phyloP scores from a whole-genome alignment of 108 stramenopile species.

The Cyclotella kingstonii region DNA sequence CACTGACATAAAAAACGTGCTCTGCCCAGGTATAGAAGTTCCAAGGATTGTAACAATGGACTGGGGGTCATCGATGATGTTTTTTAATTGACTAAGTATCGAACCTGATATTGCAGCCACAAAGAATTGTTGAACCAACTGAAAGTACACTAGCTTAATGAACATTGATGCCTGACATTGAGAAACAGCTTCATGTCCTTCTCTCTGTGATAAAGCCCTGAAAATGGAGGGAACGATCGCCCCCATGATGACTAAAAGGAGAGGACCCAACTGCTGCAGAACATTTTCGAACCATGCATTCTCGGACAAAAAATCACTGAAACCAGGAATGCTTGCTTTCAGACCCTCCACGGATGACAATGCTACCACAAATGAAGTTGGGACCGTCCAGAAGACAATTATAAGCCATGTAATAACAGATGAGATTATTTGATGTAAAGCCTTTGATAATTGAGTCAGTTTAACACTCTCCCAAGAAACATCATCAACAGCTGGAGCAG shows the following conservation, averaged over 20 bases:
- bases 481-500: not conserved
- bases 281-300: not conserved
- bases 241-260: not conserved
- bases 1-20: not conserved
- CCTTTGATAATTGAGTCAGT: not conserved
- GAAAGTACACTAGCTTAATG: not conserved
- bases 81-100: not conserved
- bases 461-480: not conserved
- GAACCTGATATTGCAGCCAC: not conserved
- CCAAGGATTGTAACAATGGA: not conserved
- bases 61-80: not conserved
- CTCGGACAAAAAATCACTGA: not conserved
- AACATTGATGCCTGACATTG: not conserved
- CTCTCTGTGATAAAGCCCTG: not conserved
- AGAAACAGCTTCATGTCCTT: not conserved
- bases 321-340: not conserved
- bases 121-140: conserved; percentile 2
- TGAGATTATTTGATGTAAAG: not conserved
- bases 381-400: conserved; percentile 3
- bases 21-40: not conserved
- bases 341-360: not conserved
- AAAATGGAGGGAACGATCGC: not conserved
- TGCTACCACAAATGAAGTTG: not conserved
- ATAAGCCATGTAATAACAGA: not conserved
- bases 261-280: conserved; percentile 1